These are phyloP conservation scores for Bolboschoenus planiculmis DNA, from an alignment of 176 grass and related monocot species.

Conservation along the genomic window DNA sequence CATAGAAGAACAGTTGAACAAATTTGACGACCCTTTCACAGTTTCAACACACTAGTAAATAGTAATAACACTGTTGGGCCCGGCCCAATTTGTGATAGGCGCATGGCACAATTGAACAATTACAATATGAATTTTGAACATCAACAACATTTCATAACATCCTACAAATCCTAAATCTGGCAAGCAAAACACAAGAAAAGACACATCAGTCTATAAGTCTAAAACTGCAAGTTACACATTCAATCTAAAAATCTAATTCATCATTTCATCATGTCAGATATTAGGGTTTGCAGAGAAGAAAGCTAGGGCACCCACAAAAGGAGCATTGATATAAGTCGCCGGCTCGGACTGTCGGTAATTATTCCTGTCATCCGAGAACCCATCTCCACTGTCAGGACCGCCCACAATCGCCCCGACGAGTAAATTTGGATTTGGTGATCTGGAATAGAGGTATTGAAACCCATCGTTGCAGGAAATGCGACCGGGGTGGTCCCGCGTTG, in stretches of 20 bases:
- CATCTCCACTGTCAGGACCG: slow-evolving; percentile 28
- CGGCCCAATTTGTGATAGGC: neutral
- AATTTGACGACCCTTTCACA: too few species aligned
- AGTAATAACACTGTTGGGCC: neutral
- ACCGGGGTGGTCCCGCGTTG: slow-evolving; percentile 34
- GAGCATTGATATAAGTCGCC: slow-evolving; percentile 55
- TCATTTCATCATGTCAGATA: neutral
- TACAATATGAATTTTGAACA: neutral
- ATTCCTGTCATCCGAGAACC: slow-evolving; percentile 34
- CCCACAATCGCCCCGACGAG: slow-evolving; percentile 51
- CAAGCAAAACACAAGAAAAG: neutral
- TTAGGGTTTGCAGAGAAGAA: slow-evolving; percentile 30
- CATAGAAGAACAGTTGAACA: too few species aligned
- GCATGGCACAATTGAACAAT: neutral
- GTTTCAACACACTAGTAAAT: too few species aligned
- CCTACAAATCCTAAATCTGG: neutral
- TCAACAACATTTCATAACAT: neutral
- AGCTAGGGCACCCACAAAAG: slow-evolving; percentile 52
- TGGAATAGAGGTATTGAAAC: slow-evolving; percentile 42
- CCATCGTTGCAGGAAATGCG: slow-evolving; percentile 36
- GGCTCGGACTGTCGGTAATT: slow-evolving; percentile 49
- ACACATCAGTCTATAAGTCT: neutral
- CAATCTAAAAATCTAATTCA: neutral
- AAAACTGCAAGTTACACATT: too few species aligned
- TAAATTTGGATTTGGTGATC: slow-evolving; percentile 38